These are phyloP conservation scores for Chalaropsis thielavioides DNA, from an alignment of 2,329 filamentous ascomycete genomes.

Conservation along the genomic window DNA sequence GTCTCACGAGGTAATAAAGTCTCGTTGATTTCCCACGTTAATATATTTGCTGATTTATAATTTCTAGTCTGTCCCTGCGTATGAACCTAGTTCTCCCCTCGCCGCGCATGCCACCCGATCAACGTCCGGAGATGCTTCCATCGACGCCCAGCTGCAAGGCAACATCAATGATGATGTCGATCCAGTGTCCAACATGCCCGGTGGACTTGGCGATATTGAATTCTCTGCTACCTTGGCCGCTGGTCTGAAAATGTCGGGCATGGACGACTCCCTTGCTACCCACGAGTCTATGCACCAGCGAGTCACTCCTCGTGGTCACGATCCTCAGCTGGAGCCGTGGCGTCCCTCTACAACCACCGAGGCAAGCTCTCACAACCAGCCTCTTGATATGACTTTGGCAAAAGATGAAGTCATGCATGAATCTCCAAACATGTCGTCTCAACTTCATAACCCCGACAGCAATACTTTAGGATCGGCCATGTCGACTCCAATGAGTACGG, in stretches of 20 bases:
- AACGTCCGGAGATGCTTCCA: neutral
- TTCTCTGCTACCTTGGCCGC: constrained; percentile 12
- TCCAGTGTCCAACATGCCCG: neutral
- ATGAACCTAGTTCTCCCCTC: constrained; percentile 16
- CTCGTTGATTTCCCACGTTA: neutral
- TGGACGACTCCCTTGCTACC: neutral
- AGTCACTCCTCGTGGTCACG: constrained; percentile 3
- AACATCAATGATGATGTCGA: neutral
- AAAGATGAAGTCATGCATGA: neutral
- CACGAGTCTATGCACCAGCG: constrained; percentile 8
- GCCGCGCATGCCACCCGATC: constrained; percentile 22
- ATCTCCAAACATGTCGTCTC: neutral
- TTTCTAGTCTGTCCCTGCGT: constrained; percentile 14
- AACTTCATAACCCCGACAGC: constrained; percentile 17
- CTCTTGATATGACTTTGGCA: neutral
- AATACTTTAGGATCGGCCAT: neutral
- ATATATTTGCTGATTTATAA: constrained; percentile 13
- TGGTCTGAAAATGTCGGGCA: constrained; percentile 4
- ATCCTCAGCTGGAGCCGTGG: constrained; percentile 6
- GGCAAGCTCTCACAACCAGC: neutral
- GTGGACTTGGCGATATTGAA: constrained; percentile 9
- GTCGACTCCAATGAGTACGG: constrained; percentile 1
- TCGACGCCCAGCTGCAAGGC: neutral
- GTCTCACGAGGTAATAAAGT: constrained; percentile 9
- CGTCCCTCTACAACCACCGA: neutral